phyloP scores from a whole-genome alignment of 306 rosid genomes.

The Malus sieversii region DNA sequence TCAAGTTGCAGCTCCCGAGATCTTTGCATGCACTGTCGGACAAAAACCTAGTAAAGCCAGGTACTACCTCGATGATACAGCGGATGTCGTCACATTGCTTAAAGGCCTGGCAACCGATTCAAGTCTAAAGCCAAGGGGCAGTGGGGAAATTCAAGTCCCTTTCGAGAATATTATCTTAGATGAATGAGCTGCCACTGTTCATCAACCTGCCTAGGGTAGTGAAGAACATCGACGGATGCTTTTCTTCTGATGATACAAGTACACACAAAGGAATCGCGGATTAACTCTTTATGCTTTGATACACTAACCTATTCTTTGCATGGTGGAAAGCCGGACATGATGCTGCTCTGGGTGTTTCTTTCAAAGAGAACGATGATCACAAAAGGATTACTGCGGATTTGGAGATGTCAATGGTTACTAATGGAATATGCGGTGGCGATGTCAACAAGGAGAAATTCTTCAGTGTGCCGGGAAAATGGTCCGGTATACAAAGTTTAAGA shows the following conservation, averaged over 20 bases:
- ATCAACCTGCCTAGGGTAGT: not conserved
- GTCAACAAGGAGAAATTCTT: not conserved
- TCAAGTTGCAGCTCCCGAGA: slow-evolving; percentile 37
- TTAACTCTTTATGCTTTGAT: slow-evolving; percentile 9
- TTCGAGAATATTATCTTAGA: slow-evolving; percentile 33
- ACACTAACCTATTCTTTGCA: slow-evolving; percentile 16
- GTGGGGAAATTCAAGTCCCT: slow-evolving; percentile 25
- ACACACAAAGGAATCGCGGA: not conserved
- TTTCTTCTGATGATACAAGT: not conserved
- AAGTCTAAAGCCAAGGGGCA: slow-evolving; percentile 16
- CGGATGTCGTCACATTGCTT: slow-evolving; percentile 51
- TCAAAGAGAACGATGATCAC: slow-evolving; percentile 3
- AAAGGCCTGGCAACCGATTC: slow-evolving; percentile 41
- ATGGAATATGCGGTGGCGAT: slow-evolving; percentile 1
- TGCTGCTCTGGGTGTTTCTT: not conserved
- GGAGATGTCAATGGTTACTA: not conserved
- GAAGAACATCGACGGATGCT: slow-evolving; percentile 7
- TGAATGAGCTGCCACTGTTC: not conserved
- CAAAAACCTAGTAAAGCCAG: slow-evolving; percentile 83
- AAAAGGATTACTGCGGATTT: slow-evolving; percentile 7
- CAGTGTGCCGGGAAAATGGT: no score
- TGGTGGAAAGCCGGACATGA: slow-evolving; percentile 6
- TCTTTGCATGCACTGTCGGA: slow-evolving; percentile 82
- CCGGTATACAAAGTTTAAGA: no score
- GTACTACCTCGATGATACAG: slow-evolving; percentile 61